Percentiles rank a stretch among this genome's conserved stretches.
These are phyloP conservation scores for Pontederia paniculata DNA, from an alignment of 176 grass and related monocot species.

Conservation along the genomic window DNA sequence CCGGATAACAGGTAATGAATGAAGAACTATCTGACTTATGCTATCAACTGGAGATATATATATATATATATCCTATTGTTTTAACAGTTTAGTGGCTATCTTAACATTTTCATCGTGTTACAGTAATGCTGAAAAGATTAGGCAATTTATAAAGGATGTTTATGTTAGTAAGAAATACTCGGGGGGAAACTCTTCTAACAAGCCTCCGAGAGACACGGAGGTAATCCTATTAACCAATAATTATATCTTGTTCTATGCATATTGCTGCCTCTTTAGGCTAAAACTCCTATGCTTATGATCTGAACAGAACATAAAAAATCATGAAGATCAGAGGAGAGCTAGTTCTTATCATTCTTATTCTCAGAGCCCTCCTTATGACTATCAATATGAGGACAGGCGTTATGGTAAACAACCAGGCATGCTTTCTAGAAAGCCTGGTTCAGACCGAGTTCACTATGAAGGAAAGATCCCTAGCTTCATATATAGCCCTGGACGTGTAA, in stretches of 20 bases:
- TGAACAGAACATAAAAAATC: constrained; percentile 53
- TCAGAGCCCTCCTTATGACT: constrained; percentile 94
- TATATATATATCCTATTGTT: not conserved
- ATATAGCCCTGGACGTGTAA: constrained; percentile 52
- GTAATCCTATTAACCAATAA: constrained; percentile 23
- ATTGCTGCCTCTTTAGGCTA: not conserved
- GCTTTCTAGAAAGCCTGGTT: constrained; percentile 54
- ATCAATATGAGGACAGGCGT: constrained; percentile 91
- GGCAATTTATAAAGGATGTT: constrained; percentile 92
- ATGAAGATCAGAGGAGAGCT: constrained; percentile 53
- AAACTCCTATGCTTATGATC: constrained; percentile 7
- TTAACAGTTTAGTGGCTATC: constrained; percentile 12
- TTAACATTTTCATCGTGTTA: constrained; percentile 15
- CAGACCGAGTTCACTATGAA: constrained; percentile 55
- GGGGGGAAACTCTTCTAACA: constrained; percentile 33
- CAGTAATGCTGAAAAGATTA: constrained; percentile 89
- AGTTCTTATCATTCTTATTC: constrained; percentile 96
- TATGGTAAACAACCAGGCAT: constrained; percentile 70
- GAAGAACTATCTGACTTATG: not conserved
- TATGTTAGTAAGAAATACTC: constrained; percentile 98
- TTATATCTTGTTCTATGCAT: not conserved
- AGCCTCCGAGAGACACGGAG: constrained; percentile 39
- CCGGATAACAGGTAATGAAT: constrained; percentile 64
- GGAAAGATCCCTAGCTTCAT: constrained; percentile 52
- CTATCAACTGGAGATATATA: not conserved